These are phyloP conservation scores for Malus domestica DNA, from an alignment of 306 rosid species.

Conservation along the genomic window DNA sequence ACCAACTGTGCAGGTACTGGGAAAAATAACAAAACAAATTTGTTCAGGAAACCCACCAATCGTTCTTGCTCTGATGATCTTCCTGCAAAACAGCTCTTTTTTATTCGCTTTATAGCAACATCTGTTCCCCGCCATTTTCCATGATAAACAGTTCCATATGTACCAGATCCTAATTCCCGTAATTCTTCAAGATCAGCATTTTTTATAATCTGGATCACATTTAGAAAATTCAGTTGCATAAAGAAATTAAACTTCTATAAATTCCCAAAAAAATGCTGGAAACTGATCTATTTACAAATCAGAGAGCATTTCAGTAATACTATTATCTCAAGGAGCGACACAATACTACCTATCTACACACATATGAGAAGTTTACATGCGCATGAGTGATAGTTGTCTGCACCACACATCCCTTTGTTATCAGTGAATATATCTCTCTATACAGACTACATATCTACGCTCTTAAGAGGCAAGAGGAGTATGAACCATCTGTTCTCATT, in stretches of 20 bases:
- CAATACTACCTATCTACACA: background rate
- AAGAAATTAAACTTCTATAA: background rate
- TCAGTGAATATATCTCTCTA: background rate
- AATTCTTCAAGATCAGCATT: constrained; percentile 29
- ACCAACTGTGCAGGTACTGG: background rate
- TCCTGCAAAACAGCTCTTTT: constrained; percentile 26
- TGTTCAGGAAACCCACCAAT: constrained; percentile 17
- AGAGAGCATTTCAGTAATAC: background rate
- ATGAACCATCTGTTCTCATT: background rate
- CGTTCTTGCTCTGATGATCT: constrained; percentile 28
- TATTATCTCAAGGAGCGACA: background rate
- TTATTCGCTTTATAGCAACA: constrained; percentile 27
- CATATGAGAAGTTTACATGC: background rate
- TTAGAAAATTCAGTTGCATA: background rate
- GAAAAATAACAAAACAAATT: background rate
- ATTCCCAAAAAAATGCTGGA: background rate
- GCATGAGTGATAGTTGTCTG: background rate
- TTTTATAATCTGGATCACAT: constrained; percentile 23
- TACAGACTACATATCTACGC: background rate
- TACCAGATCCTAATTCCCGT: constrained; percentile 30
- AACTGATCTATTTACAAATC: background rate
- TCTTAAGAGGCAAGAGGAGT: background rate
- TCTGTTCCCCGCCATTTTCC: constrained; percentile 31
- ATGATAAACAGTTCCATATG: constrained; percentile 30
- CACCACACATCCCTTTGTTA: background rate